Base-by-base conservation (phyloP, 805 yeast species). In the Citeromyces nyonsensis region DNA sequence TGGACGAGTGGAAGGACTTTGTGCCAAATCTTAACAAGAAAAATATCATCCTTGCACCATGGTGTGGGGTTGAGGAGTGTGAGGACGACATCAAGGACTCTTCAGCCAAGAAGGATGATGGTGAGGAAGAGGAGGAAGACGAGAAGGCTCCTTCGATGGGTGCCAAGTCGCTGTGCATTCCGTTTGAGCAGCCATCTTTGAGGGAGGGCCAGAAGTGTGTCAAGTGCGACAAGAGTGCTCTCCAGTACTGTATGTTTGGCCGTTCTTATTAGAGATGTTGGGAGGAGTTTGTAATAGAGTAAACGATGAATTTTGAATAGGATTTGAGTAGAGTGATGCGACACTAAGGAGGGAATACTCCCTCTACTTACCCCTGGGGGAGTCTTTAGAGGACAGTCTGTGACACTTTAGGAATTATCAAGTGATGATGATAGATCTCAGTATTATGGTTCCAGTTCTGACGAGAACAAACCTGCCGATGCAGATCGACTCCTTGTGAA, bases 131-230 rank as follows among this genome's bases (percentile, higher is more conserved):
- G 44, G 95, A 81, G 54, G 78, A 66, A 31, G 99, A 91, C 52
- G 97, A 91, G 51, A 80, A 82, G 56, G 84, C 98, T 15, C 99
- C 99, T 52, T 75, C 93, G 33, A 91, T 91, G 99, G 99, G 99
- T 52, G 99, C 99, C 43, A 91, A 91, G 66, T 80, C 95, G 13
- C 68, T 91, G 57, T 91, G 99, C 71, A 86, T 86, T 55, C 98
- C 98, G 42, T 76, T 75, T 51, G 80, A 82, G 26, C 97, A 88
- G 64, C 95, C 95, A 37, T 71, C 61, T 47, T 69, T 88, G 56
- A 71, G 71, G 54, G 61, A 55, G 42, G 88, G 78, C 44, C 82
- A 84, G 42, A 78, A 75, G 56, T 93, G 98, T 74, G 77, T 84
- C 41, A 79, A 63, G 48, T 91, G 97, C 69, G 81, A 67, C 40